Conservation (phyloP, 2,329 filamentous ascomycete species). For the Venturia effusa region DNA sequence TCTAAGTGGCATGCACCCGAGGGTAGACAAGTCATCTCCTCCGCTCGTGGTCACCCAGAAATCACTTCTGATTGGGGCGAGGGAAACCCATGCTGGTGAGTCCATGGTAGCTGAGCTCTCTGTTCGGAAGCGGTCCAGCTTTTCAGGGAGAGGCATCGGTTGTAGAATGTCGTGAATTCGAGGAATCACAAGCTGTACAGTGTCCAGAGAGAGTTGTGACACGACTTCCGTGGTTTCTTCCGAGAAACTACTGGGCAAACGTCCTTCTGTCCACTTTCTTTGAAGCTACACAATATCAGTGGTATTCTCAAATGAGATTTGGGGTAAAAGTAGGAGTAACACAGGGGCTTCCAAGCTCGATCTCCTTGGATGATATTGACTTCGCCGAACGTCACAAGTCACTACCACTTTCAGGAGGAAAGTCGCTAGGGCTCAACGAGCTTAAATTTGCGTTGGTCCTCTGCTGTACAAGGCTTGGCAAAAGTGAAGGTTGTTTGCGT, state of each 20-base stretch:
- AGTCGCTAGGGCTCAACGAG: too few species aligned
- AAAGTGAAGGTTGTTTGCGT: too few species aligned
- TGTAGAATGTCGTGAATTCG: background rate
- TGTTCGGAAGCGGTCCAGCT: background rate
- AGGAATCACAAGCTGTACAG: background rate
- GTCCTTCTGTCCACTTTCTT: background rate
- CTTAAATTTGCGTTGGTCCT: too few species aligned
- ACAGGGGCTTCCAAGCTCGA: too few species aligned
- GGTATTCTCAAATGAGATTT: too few species aligned
- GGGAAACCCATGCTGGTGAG: background rate
- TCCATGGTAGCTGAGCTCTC: background rate
- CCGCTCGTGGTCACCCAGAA: background rate
- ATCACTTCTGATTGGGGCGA: background rate
- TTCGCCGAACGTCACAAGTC: too few species aligned
- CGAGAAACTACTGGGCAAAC: background rate
- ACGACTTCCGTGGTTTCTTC: background rate
- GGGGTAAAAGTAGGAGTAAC: too few species aligned
- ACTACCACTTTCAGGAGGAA: too few species aligned
- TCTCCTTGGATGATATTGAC: too few species aligned
- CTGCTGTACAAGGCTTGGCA: too few species aligned
- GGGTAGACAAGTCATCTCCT: background rate
- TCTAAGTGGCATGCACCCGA: constrained; percentile 1
- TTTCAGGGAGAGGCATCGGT: background rate
- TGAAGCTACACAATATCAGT: background rate
- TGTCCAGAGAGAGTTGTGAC: background rate